Conservation (phyloP, 2,329 filamentous ascomycete genomes). For the Akanthomyces dipterigenus region DNA sequence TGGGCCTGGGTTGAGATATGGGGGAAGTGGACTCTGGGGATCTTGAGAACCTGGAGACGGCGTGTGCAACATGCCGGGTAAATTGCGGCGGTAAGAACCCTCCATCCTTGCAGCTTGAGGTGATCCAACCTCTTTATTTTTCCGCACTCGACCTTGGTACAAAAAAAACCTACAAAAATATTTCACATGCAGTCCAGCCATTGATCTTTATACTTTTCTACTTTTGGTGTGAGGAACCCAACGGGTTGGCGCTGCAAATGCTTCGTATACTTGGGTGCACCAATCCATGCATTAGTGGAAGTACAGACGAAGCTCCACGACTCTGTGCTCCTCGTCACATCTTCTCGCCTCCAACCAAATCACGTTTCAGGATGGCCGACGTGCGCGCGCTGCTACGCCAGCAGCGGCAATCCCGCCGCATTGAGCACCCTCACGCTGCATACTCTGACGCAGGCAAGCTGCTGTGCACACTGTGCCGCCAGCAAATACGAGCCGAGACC, state of each 20-base stretch:
- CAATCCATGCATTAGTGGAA: constrained; percentile 7
- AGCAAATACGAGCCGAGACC: constrained; percentile 57
- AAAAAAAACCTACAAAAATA: neutral
- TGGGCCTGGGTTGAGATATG: neutral
- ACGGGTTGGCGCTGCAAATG: constrained; percentile 3
- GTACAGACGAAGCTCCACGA: constrained; percentile 4
- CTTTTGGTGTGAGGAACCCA: neutral
- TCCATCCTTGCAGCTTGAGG: constrained; percentile 4
- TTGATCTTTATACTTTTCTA: constrained; percentile 4
- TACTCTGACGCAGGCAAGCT: constrained; percentile 65
- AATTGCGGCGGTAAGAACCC: constrained; percentile 18
- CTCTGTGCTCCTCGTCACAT: neutral
- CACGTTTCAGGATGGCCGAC: constrained; percentile 56
- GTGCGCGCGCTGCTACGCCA: constrained; percentile 72
- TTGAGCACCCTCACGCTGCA: constrained; percentile 61
- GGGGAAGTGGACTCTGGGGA: neutral
- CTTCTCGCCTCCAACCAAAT: constrained; percentile 5
- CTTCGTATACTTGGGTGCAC: constrained; percentile 10
- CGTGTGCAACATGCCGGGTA: constrained; percentile 22
- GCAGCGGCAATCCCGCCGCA: constrained; percentile 66
- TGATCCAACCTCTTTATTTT: constrained; percentile 7
- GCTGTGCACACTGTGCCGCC: constrained; percentile 59
- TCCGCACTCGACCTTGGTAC: neutral
- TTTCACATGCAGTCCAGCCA: neutral
- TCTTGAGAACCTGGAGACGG: constrained; percentile 6